Evolutionary conservation across 345 rosid species (phyloP).

Genomic region (Garcia nutans): DNA sequence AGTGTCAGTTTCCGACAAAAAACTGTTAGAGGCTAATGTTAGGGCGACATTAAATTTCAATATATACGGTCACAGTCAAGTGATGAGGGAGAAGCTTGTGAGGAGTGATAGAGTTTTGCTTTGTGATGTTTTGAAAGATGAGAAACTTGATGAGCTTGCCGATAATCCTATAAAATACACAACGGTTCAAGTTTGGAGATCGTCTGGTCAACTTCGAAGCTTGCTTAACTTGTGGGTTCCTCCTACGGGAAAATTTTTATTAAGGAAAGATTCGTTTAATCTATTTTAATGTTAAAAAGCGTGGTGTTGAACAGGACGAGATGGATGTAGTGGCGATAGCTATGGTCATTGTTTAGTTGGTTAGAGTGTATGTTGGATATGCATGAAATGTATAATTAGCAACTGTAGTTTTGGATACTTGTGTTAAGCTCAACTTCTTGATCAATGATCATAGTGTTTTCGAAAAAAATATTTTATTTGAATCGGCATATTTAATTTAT

Average conservation of each 20-base stretch:
- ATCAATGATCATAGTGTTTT: too few species aligned
- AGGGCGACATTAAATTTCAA: constrained; percentile 13
- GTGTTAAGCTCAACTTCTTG: too few species aligned
- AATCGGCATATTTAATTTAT: too few species aligned
- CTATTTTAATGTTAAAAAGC: constrained; percentile 15
- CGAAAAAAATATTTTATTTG: too few species aligned
- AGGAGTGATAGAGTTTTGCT: constrained; percentile 21
- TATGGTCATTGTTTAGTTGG: neutral
- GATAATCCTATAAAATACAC: constrained; percentile 22
- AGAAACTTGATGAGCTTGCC: neutral
- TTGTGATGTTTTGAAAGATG: constrained; percentile 17
- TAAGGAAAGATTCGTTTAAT: constrained; percentile 5
- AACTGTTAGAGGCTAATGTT: constrained; percentile 3
- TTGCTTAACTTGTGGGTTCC: constrained; percentile 24
- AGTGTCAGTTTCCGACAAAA: constrained; percentile 8
- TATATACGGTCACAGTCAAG: constrained; percentile 16
- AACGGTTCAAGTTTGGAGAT: constrained; percentile 22
- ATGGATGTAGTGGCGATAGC: neutral
- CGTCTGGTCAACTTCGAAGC: constrained; percentile 19
- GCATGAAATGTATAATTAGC: neutral
- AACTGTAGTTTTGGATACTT: too few species aligned
- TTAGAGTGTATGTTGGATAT: neutral
- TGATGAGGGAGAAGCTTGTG: constrained; percentile 20
- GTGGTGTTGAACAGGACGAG: neutral
- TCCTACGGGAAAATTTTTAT: constrained; percentile 11